These are phyloP conservation scores for Lodderomyces orthopsilosis DNA, from an alignment of 1,139 yeast species.

Conservation along the genomic window DNA sequence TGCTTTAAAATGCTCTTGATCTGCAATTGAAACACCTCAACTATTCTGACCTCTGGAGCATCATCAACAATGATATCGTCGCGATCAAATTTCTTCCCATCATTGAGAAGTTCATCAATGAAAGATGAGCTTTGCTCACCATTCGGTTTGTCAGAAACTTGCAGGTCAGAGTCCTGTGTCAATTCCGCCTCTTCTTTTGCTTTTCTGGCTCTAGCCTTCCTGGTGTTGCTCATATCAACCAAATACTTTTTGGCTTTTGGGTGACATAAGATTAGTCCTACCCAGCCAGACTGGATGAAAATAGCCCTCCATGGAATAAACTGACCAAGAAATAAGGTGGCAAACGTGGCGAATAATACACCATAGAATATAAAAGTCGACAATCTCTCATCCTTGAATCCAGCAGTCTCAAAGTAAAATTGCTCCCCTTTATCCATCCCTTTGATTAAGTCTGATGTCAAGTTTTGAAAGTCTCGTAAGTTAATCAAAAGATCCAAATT, in stretches of 20 bases:
- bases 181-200: slow-evolving; percentile 1
- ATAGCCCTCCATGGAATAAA: slow-evolving; percentile 67
- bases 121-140: not conserved
- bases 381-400: slow-evolving; percentile 66
- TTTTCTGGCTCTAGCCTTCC: slow-evolving; percentile 7
- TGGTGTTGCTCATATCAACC: slow-evolving; percentile 16
- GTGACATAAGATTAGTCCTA: slow-evolving; percentile 46
- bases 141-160: not conserved
- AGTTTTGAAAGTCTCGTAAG: slow-evolving; percentile 61
- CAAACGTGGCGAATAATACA: slow-evolving; percentile 30
- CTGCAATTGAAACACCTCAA: slow-evolving; percentile 77
- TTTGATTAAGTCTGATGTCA: slow-evolving; percentile 55
- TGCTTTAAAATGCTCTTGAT: slow-evolving; percentile 59
- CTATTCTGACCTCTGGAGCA: slow-evolving; percentile 54
- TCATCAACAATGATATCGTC: slow-evolving; percentile 65
- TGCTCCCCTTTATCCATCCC: slow-evolving; percentile 53
- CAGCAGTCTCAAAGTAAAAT: slow-evolving; percentile 62
- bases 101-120: not conserved
- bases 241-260: slow-evolving; percentile 48
- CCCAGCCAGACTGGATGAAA: slow-evolving; percentile 60
- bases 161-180: not conserved
- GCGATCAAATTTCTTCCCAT: slow-evolving; percentile 29
- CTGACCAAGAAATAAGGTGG: slow-evolving; percentile 53
- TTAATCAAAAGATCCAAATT: slow-evolving; percentile 50
- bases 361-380: slow-evolving; percentile 56